phyloP scores from a whole-genome alignment of 495 filamentous ascomycete genomes.

The Lepidopterella palustris region DNA sequence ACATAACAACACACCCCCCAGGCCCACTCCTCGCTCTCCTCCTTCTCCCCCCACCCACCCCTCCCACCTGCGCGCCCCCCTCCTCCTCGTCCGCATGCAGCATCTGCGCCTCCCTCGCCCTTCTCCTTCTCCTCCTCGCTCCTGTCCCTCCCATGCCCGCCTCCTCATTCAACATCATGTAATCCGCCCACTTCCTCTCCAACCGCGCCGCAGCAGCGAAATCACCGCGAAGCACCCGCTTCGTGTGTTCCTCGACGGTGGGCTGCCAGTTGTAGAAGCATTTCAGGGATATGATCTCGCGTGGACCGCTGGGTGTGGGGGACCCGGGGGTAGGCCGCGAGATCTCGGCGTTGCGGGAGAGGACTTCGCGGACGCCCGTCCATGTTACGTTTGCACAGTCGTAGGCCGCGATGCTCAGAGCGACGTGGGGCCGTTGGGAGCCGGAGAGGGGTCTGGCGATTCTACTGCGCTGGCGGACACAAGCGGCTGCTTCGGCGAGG shows the following conservation, averaged over 20 bases:
- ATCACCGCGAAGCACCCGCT: slow-evolving; percentile 72
- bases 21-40: slow-evolving; percentile 48
- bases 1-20: slow-evolving; percentile 51
- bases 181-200: slow-evolving; percentile 87
- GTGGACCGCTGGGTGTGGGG: slow-evolving; percentile 49
- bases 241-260: slow-evolving; percentile 86
- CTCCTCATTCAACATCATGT: slow-evolving; percentile 88
- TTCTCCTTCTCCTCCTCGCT: slow-evolving; percentile 59
- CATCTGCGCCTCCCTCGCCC: slow-evolving; percentile 69
- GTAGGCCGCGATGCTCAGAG: slow-evolving; percentile 75
- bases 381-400: slow-evolving; percentile 88
- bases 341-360: slow-evolving; percentile 73
- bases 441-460: slow-evolving; percentile 40
- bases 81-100: slow-evolving; percentile 74
- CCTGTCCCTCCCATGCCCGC: slow-evolving; percentile 57
- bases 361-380: slow-evolving; percentile 81
- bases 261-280: slow-evolving; percentile 94
- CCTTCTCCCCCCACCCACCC: slow-evolving; percentile 34
- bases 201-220: slow-evolving; percentile 61
- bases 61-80: slow-evolving; percentile 39
- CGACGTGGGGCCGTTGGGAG: slow-evolving; percentile 44
- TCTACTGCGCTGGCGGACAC: slow-evolving; percentile 55
- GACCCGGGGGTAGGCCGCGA: slow-evolving; percentile 33
- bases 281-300: slow-evolving; percentile 75
- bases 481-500: slow-evolving; percentile 77